Evolutionary conservation across 177 flowering plant species (phyloP), one percentile per base, ranked within the genome.

Genomic region (Vitis hybrid): DNA sequence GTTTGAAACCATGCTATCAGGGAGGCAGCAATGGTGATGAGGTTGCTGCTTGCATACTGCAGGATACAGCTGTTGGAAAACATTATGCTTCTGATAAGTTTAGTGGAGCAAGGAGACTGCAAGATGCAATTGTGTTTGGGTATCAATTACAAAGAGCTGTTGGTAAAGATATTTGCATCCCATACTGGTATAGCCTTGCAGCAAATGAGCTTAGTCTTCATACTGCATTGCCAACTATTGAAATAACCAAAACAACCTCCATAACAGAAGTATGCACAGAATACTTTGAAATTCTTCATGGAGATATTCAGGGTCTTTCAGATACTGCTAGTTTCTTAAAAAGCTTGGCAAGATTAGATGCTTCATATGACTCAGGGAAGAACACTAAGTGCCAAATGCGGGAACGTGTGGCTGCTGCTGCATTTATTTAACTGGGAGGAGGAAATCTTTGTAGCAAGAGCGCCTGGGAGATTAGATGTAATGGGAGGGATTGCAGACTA

Each of bases 401-500:
- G 69, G 99, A 96, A 77, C 84, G 75, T 3, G 86, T 80, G 76
- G 99, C 99, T 71, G 99, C 98, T 70, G 91, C 97, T 57, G 87
- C 87, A 66, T n/a, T 82, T 96, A 48, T 96, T 96, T 55, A 88
- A 88, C 71, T 96, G 97, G 99, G 91, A 96, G 99, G 98, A 90
- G 61, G 98, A 96, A 17, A 87, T 96, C 17, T 87, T 78, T 81
- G 91, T 96, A 55, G 73, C 98, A 69, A 86, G 99, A 81, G 99
- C 99, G 62, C 99, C 98, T 76, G 99, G 99, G 78, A 88, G 99
- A 80, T 83, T 96, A 84, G 99, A 96, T 81, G 97, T 96, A 19
- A 90, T 93, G 94, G 99, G 98, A 60, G 99, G 99, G 3, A 96
- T 96, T 75, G 99, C 99, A 52, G 99, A 96, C 79, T 96, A 96